Conservation (phyloP, 352 stramenopile species). For the Globisporangium heterothallicum region DNA sequence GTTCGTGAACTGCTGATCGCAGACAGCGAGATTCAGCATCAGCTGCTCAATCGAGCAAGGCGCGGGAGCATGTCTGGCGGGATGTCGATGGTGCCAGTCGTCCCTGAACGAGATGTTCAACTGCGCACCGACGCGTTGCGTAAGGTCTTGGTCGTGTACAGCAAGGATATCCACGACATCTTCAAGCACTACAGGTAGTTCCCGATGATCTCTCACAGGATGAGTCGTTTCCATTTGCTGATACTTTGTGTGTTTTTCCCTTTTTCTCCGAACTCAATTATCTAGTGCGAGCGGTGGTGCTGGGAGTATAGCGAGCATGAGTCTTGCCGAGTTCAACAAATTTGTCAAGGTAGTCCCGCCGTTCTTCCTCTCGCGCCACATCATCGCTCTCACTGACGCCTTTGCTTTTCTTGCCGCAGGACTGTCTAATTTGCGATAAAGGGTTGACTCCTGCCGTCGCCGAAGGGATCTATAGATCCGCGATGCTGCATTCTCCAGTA, state of each 20-base stretch:
- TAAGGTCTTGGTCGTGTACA: slow-evolving; percentile 47
- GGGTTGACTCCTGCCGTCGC: slow-evolving; percentile 28
- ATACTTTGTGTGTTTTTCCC: background rate
- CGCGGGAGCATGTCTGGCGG: slow-evolving; percentile 15
- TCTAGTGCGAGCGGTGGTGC: slow-evolving; percentile 50
- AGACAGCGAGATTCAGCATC: slow-evolving; percentile 26
- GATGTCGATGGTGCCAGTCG: slow-evolving; percentile 23
- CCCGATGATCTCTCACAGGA: too few relatives aligned
- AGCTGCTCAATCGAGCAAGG: slow-evolving; percentile 13
- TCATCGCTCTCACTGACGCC: too few relatives aligned
- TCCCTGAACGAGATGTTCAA: slow-evolving; percentile 58
- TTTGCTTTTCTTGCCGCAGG: slow-evolving; percentile 12
- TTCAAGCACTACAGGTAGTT: slow-evolving; percentile 78
- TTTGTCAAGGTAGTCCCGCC: slow-evolving; percentile 41
- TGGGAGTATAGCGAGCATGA: slow-evolving; percentile 68
- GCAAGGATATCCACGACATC: slow-evolving; percentile 75
- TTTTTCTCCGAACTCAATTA: background rate
- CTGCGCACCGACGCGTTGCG: slow-evolving; percentile 43
- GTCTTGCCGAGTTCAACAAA: slow-evolving; percentile 67
- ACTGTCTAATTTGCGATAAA: slow-evolving; percentile 49
- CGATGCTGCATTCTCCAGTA: slow-evolving; percentile 18
- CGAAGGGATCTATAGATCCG: slow-evolving; percentile 39
- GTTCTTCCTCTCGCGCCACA: background rate
- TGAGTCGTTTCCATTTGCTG: background rate
- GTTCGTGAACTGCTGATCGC: slow-evolving; percentile 57